phyloP scores from a whole-genome alignment of 2,329 filamentous ascomycete species.

The Sclerotinia nivalis region DNA sequence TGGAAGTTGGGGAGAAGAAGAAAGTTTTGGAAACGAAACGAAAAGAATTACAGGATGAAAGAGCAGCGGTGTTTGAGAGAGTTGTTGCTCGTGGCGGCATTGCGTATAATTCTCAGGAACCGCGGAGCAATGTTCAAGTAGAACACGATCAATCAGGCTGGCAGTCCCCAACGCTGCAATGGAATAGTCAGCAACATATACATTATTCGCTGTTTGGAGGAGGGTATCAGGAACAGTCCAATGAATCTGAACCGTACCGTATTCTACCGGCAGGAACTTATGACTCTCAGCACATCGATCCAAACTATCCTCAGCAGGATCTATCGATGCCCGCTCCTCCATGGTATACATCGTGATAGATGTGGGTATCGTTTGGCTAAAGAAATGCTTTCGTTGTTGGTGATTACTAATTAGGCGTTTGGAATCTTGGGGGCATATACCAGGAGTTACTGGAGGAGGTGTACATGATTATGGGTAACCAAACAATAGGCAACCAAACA shows the following conservation, averaged over 20 bases:
- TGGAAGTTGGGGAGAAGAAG: conserved; percentile 4
- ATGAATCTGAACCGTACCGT: not conserved
- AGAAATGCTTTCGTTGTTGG: too few relatives aligned
- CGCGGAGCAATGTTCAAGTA: not conserved
- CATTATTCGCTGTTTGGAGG: conserved; percentile 17
- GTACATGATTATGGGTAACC: not conserved
- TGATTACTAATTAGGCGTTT: not conserved
- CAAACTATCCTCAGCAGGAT: not conserved
- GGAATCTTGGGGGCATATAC: not conserved
- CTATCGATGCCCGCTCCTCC: conserved; percentile 11
- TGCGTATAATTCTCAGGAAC: not conserved
- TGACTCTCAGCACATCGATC: not conserved
- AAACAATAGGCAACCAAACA: not conserved
- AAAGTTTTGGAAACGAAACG: not conserved
- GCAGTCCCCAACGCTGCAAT: not conserved
- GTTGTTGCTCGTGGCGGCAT: not conserved
- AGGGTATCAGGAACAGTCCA: not conserved
- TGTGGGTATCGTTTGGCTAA: not conserved
- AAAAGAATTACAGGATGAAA: conserved; percentile 15
- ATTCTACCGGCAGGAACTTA: conserved; percentile 12
- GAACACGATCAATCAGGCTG: not conserved
- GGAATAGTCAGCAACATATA: conserved; percentile 10
- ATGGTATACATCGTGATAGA: not conserved
- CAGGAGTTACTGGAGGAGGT: not conserved
- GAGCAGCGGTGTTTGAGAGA: conserved; percentile 4